phyloP scores from a whole-genome alignment of 805 yeast genomes.

The Ogataea pilisensis region DNA sequence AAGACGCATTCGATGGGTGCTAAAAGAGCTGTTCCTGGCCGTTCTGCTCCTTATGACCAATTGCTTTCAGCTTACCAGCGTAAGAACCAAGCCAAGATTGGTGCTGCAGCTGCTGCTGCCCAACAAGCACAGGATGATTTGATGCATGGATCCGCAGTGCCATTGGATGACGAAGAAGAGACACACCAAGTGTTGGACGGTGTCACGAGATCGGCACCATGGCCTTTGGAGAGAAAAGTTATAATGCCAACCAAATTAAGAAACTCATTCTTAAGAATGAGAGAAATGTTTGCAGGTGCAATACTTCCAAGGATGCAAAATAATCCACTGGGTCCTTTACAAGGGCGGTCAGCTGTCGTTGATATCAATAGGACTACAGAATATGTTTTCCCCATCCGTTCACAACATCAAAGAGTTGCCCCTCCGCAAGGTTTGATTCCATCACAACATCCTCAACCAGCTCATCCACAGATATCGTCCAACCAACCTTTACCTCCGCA shows the following conservation, averaged over 20 bases:
- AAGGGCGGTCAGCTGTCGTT: slow-evolving; percentile 74
- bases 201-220: slow-evolving; percentile 70
- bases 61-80: slow-evolving; percentile 86
- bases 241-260: slow-evolving; percentile 67
- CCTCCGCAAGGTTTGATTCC: slow-evolving; percentile 13
- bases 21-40: slow-evolving; percentile 88
- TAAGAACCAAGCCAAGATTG: slow-evolving; percentile 85
- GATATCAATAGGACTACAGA: slow-evolving; percentile 69
- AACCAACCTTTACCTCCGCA: slow-evolving; percentile 2
- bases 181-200: slow-evolving; percentile 90
- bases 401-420: slow-evolving; percentile 35
- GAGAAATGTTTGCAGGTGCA: slow-evolving; percentile 93
- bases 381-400: slow-evolving; percentile 52
- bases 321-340: slow-evolving; percentile 67
- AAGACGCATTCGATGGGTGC: slow-evolving; percentile 99
- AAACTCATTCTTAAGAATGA: slow-evolving; percentile 73
- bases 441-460: slow-evolving; percentile 7
- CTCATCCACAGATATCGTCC: slow-evolving; percentile 4
- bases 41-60: slow-evolving; percentile 89
- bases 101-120: slow-evolving; percentile 75
- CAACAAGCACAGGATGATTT: slow-evolving; percentile 72
- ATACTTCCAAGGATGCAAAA: slow-evolving; percentile 57
- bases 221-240: slow-evolving; percentile 77
- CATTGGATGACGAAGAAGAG: slow-evolving; percentile 85
- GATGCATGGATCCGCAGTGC: slow-evolving; percentile 41